phyloP scores from a whole-genome alignment of 2,329 filamentous ascomycete species.

The Fusarium anthophilum region DNA sequence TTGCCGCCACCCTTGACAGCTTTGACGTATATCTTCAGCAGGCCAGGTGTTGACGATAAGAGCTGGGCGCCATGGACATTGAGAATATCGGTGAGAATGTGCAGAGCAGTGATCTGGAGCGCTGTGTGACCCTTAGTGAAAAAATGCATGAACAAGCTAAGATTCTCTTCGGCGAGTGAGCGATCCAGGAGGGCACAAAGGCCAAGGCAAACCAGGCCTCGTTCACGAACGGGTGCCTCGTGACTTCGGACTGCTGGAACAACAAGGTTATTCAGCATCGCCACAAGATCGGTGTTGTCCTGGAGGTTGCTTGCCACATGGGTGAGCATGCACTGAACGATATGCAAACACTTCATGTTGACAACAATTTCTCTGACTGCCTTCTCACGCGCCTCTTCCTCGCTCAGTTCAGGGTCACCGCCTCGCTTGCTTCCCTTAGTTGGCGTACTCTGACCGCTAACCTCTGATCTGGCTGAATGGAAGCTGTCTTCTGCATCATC shows the following conservation, averaged over 20 bases:
- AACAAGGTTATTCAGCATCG: conserved; percentile 97
- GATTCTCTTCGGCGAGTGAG: conserved; percentile 89
- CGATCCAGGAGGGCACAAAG: conserved; percentile 92
- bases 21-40: conserved; percentile 87
- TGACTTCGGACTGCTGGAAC: conserved; percentile 94
- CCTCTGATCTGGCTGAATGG: conserved; percentile 88
- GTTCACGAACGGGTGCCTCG: conserved; percentile 90
- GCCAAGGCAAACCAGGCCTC: conserved; percentile 88
- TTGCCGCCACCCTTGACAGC: conserved; percentile 78
- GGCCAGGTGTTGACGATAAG: conserved; percentile 70
- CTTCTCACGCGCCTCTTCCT: conserved; percentile 76
- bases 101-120: conserved; percentile 87
- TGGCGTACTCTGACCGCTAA: conserved; percentile 72
- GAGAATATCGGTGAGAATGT: conserved; percentile 92
- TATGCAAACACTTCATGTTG: conserved; percentile 98
- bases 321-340: conserved; percentile 96
- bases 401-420: conserved; percentile 58
- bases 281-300: conserved; percentile 88
- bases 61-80: conserved; percentile 88
- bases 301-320: conserved; percentile 91
- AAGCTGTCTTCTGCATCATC: conserved; percentile 77
- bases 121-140: conserved; percentile 92
- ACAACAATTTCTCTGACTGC: conserved; percentile 92
- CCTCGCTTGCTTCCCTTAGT: conserved; percentile 56
- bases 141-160: conserved; percentile 94